Percentiles rank a stretch among this genome's conserved stretches.
Evolutionary conservation across 192 early-diverging fungal species (phyloP).

Genomic region (Entophlyctis helioformis): DNA sequence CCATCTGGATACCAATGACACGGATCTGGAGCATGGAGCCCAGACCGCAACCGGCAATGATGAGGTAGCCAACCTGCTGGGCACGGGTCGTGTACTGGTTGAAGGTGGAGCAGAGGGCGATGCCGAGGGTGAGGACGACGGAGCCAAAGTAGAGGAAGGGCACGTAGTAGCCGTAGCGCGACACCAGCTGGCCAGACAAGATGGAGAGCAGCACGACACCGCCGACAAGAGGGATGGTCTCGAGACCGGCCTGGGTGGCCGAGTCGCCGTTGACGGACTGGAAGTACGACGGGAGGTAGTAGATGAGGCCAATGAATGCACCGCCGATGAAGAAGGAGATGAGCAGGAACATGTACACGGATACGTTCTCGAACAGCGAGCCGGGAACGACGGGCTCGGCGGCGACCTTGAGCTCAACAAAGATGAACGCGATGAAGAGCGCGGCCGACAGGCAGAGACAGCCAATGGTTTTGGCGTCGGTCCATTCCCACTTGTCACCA

Average conservation of each 20-base stretch:
- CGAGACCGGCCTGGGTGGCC: conserved; percentile 63
- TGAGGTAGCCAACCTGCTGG: conserved; percentile 45
- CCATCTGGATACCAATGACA: conserved; percentile 65
- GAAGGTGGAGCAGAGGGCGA: conserved; percentile 52
- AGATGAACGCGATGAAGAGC: conserved; percentile 42
- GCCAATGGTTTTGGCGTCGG: conserved; percentile 40
- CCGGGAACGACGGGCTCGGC: conserved; percentile 61
- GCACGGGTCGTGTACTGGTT: conserved; percentile 31
- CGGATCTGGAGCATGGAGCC: conserved; percentile 65
- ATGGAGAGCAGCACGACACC: conserved; percentile 64
- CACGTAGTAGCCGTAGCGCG: conserved; percentile 44
- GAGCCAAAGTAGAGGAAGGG: conserved; percentile 52
- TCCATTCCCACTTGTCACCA: conserved; percentile 55
- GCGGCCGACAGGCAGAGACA: conserved; percentile 52
- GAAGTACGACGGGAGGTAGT: conserved; percentile 74
- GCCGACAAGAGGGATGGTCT: conserved; percentile 59
- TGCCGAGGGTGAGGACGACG: conserved; percentile 45
- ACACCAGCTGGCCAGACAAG: conserved; percentile 44
- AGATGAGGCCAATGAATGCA: conserved; percentile 37
- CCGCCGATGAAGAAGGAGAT: conserved; percentile 27
- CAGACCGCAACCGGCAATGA: conserved; percentile 63
- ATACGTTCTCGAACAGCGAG: conserved; percentile 41
- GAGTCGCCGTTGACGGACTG: conserved; percentile 63
- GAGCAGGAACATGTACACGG: conserved; percentile 14
- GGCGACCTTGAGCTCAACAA: conserved; percentile 51